Conservation (phyloP, 2,329 filamentous ascomycete species). For the Byssoonygena ceratinophila region DNA sequence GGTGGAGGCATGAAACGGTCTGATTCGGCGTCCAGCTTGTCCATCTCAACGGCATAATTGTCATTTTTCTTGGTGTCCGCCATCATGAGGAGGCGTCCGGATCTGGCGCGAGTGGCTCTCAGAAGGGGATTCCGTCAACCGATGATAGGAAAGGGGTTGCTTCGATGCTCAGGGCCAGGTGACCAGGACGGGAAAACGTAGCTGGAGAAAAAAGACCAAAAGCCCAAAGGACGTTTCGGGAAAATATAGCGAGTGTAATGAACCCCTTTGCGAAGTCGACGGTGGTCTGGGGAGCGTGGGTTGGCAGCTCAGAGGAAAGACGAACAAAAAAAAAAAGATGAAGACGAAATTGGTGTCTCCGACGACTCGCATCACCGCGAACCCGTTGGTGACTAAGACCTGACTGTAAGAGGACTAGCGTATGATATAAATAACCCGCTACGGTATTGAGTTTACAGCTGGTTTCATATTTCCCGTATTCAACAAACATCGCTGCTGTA, state of each 20-base stretch:
- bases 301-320: background rate
- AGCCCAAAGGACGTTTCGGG: background rate
- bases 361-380: too few species aligned
- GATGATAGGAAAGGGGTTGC: background rate
- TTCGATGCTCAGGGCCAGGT: background rate
- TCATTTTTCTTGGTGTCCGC: constrained; percentile 79
- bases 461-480: background rate
- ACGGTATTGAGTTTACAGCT: background rate
- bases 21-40: constrained; percentile 45
- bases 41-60: constrained; percentile 63
- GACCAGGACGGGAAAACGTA: background rate
- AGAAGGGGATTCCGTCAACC: background rate
- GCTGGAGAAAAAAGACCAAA: background rate
- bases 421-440: background rate
- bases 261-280: constrained; percentile 1
- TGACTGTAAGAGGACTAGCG: background rate
- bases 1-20: constrained; percentile 38
- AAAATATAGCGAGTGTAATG: constrained; percentile 7
- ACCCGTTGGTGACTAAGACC: background rate
- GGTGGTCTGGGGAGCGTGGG: background rate
- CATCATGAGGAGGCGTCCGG: constrained; percentile 44
- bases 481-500: background rate
- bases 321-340: background rate
- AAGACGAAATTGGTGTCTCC: background rate
- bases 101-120: background rate